phyloP scores from a whole-genome alignment of 2,329 filamentous ascomycete species.

The Penicillium sp. region DNA sequence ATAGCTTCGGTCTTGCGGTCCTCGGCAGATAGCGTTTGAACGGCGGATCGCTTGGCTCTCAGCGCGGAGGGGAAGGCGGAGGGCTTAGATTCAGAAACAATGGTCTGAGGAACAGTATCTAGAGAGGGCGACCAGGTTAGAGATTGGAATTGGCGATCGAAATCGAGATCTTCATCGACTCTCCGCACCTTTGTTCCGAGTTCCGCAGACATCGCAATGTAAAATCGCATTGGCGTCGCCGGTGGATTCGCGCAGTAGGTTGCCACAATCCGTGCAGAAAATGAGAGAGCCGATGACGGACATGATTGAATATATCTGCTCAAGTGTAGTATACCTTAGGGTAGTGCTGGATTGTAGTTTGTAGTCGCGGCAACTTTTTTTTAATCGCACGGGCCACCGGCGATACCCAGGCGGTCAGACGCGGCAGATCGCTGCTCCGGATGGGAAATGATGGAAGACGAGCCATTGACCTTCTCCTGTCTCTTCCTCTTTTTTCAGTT shows the following conservation, averaged over 20 bases:
- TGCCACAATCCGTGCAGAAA: conserved; percentile 92
- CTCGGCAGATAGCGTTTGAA: conserved; percentile 78
- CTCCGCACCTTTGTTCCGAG: conserved; percentile 74
- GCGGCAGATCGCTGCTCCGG: conserved; percentile 18
- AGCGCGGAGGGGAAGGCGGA: conserved; percentile 90
- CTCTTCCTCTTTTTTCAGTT: conserved; percentile 2
- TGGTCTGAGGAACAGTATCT: conserved; percentile 77
- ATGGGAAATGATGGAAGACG: conserved; percentile 22
- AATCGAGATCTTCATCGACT: too few relatives aligned
- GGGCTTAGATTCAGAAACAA: conserved; percentile 82
- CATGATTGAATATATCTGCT: conserved; percentile 57
- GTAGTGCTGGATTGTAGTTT: too few relatives aligned
- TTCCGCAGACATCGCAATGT: conserved; percentile 82
- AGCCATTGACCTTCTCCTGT: conserved; percentile 11
- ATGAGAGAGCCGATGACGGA: conserved; percentile 86
- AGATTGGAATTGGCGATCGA: conserved; percentile 17
- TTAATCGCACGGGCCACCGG: conserved; percentile 24
- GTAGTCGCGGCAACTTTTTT: too few relatives aligned
- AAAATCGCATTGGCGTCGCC: conserved; percentile 76
- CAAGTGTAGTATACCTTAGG: too few relatives aligned
- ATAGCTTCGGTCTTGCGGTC: conserved; percentile 75
- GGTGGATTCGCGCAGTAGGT: conserved; percentile 79
- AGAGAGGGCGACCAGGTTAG: background rate
- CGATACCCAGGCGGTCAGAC: conserved; percentile 25
- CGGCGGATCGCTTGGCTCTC: conserved; percentile 81